Base-by-base conservation (phyloP, 352 stramenopile genomes). In the Globisporangium cederbergense region DNA sequence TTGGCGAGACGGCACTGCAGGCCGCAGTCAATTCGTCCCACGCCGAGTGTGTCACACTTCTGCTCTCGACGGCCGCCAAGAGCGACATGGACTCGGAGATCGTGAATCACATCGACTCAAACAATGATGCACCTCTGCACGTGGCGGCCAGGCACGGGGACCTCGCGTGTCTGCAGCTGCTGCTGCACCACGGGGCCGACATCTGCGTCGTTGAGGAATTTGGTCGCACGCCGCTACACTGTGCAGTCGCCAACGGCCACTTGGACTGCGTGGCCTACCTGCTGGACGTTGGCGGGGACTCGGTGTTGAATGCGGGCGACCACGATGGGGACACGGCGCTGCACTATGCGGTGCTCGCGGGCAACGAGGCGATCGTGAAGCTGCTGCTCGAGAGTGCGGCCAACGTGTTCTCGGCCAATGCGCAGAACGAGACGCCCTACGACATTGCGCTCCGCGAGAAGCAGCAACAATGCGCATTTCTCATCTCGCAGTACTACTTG, bases 41-140 rank as follows among this genome's bases (percentile, higher is more conserved):
- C 28, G 65, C 78, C 7, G 70, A 83, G 5, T 95, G 87, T 50
- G 62, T 94, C 13, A 60, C 68, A 11, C 65, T 91, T 10, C 65
- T 95, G 16, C 72, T 95, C 20, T 73, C 72, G 2, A 93, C 85
- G 0, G 87, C 87, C 7, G 87, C 87, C 22, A 90, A 89, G 28
- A 95, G 87, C 55, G 81, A 92, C 5, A 94, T 95, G 87, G 87
- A 94, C 61, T 78, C 83, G 9, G 85, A 92, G 62, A 94, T 95
- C 46, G 87, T 94, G 6, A 95, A 93, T 56, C 85, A 95, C 62
- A 91, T 94, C 51, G 83, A 94, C 60, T 79, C 82, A 8, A 81
- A 81, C 43, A 94, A 89, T 34, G 81, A 95, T 47, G 85, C 87
- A 1, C 87, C 87, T 8, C 76, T 95, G 9, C 87, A 95, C 54